phyloP scores from a whole-genome alignment of 1,139 yeast genomes.

The Diutina pseudorugosa region DNA sequence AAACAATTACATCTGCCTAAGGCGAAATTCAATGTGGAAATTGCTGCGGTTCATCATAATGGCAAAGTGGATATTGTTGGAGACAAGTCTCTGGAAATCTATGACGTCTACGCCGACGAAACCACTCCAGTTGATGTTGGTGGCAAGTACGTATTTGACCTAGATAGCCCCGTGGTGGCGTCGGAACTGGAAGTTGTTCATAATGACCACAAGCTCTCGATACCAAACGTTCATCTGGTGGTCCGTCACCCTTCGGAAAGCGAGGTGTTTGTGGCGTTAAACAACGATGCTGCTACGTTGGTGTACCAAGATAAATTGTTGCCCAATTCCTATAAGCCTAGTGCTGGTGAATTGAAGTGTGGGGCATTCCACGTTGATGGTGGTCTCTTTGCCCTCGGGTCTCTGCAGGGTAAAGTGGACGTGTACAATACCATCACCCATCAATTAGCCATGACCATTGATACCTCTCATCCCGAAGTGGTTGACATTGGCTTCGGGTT shows the following conservation, averaged over 20 bases:
- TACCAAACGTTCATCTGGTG: background rate
- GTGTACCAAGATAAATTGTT: background rate
- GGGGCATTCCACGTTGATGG: slow-evolving; percentile 59
- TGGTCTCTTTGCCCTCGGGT: slow-evolving; percentile 40
- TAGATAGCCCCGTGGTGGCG: background rate
- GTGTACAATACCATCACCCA: slow-evolving; percentile 34
- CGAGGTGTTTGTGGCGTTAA: background rate
- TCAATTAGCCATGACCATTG: slow-evolving; percentile 25
- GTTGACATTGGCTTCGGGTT: slow-evolving; percentile 39
- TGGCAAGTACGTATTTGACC: background rate
- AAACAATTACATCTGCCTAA: background rate
- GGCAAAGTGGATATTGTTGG: background rate
- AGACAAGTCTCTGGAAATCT: background rate
- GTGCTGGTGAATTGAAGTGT: slow-evolving; percentile 10
- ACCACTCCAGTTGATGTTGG: background rate
- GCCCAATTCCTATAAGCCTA: background rate
- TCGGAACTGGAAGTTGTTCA: background rate
- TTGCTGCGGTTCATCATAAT: background rate
- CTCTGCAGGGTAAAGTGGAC: slow-evolving; percentile 21
- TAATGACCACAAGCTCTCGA: background rate
- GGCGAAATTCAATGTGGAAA: background rate
- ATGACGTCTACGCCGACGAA: background rate
- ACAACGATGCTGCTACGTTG: background rate
- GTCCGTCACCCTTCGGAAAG: background rate
- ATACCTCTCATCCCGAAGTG: slow-evolving; percentile 16